Evolutionary conservation across 139 green algal genomes (phyloP).

Genomic region (Pycnococcus provasolii): DNA sequence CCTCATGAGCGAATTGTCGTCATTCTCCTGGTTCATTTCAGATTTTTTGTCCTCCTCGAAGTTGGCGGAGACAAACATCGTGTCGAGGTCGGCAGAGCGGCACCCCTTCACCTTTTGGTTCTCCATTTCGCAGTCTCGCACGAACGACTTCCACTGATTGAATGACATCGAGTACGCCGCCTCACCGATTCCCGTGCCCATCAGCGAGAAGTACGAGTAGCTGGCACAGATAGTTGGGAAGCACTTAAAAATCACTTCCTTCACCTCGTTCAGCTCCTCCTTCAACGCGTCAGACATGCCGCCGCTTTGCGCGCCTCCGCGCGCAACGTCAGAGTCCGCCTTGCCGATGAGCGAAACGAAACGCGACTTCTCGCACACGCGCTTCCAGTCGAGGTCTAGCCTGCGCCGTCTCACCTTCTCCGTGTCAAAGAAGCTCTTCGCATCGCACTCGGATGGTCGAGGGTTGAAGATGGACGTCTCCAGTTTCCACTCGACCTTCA

Average conservation of each 20-base stretch:
- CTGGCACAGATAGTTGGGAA: not conserved
- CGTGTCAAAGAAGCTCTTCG: not conserved
- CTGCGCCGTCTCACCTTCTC: not conserved
- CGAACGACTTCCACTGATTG: not conserved
- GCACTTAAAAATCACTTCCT: not conserved
- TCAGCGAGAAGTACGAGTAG: not conserved
- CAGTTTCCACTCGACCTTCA: not conserved
- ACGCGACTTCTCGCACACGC: not conserved
- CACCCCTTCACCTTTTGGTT: not conserved
- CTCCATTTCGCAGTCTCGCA: not conserved
- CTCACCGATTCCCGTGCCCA: not conserved
- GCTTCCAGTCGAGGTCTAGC: not conserved
- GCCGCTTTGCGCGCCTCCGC: not conserved
- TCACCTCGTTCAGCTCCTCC: not conserved
- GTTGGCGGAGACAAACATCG: not conserved
- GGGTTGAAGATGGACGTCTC: not conserved
- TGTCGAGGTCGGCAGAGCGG: not conserved
- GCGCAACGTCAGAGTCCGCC: not conserved
- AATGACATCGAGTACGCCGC: not conserved
- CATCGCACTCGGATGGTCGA: not conserved
- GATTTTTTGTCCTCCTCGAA: conserved; percentile 3
- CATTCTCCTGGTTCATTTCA: not conserved
- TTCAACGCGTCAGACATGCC: not conserved
- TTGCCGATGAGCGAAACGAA: not conserved
- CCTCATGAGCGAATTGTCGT: not conserved